These are phyloP conservation scores for Fomitopsis pinicola DNA, from an alignment of 1,284 basidiomycete genomes.

Conservation along the genomic window DNA sequence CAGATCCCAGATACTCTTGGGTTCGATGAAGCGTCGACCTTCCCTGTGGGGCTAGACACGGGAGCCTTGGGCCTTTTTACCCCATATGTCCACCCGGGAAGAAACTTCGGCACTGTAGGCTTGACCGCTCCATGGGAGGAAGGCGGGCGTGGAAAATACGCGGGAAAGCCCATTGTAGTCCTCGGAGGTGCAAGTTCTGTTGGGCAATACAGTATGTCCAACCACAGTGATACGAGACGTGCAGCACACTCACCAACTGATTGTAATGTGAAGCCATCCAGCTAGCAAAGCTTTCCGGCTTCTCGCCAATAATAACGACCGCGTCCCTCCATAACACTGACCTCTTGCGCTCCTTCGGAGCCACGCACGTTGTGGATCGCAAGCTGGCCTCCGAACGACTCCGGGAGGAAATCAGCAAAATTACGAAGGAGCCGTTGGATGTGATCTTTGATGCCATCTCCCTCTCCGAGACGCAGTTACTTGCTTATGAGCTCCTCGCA, in stretches of 20 bases:
- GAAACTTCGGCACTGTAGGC: conserved; percentile 5
- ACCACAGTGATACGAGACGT: no score
- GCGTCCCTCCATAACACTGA: conserved; percentile 40
- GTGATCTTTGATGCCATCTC: conserved; percentile 35
- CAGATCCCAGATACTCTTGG: conserved; percentile 4
- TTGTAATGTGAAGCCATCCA: neutral
- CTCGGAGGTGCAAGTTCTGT: conserved; percentile 34
- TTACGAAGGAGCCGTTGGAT: conserved; percentile 26
- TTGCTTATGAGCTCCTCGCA: conserved; percentile 23
- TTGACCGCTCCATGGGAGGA: conserved; percentile 15
- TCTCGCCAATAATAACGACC: neutral
- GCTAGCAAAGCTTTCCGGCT: neutral
- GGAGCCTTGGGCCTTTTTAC: conserved; percentile 5
- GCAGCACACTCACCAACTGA: neutral
- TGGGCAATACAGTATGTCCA: conserved; percentile 26
- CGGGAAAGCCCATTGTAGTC: conserved; percentile 27
- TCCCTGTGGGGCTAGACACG: conserved; percentile 9
- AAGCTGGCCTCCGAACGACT: conserved; percentile 24
- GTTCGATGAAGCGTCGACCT: conserved; percentile 6
- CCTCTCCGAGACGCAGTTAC: conserved; percentile 8
- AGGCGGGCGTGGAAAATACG: conserved; percentile 23
- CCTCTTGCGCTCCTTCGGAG: conserved; percentile 46
- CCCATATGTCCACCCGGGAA: neutral
- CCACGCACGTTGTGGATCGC: conserved; percentile 48
- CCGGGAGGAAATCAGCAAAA: conserved; percentile 14